Evolutionary conservation across 1,284 basidiomycete species (phyloP), one percentile per base, ranked within the genome.

Genomic region (Gomphus bonarii): DNA sequence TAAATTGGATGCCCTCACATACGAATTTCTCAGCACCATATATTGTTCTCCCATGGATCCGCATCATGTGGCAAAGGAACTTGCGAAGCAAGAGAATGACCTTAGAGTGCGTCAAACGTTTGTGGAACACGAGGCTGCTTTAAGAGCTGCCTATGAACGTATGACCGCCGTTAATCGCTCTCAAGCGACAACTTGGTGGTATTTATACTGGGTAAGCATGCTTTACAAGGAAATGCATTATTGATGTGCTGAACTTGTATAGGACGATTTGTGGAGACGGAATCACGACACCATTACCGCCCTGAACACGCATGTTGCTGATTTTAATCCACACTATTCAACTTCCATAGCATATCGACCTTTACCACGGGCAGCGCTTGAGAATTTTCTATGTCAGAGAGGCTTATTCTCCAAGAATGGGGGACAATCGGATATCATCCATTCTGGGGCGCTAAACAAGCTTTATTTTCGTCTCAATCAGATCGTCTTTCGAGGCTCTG

Each of bases 291-390:
- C 80, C 0, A 78, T 85, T 52, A 62, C 68, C 5, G 72, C 70
- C 16, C 66, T 88, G 18, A 58, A 66, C 50, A 71, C 70, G 3
- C 72, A 83, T 63, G 76, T 75, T 3, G 44, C 72, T 0, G 82
- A 85, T 65, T 91, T 91, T 65, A 80, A 85, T 63, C 88, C 89
- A 0, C 77, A 84, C 63, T 90, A 83, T 63, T 76, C 80, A 8
- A 77, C 79, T 0, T 88, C 84, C 2, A 84, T 92, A 61, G 87
- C 87, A 6, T 92, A 91, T 65, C 77, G 73, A 0, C 88, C 88
- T 2, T 71, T 91, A 42, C 75, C 85, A n/a, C 76, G 89, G 6
- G 65, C 80, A 0, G 78, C 74, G 0, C 67, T 91, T 48, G 86
- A 89, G 66, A 66, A 69, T 1, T 90, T 88, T 63, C 72, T 91